Evolutionary conservation across 2,329 filamentous ascomycete species (phyloP), one percentile per base, ranked within the genome.

Genomic region (Delphinella strobiligena): DNA sequence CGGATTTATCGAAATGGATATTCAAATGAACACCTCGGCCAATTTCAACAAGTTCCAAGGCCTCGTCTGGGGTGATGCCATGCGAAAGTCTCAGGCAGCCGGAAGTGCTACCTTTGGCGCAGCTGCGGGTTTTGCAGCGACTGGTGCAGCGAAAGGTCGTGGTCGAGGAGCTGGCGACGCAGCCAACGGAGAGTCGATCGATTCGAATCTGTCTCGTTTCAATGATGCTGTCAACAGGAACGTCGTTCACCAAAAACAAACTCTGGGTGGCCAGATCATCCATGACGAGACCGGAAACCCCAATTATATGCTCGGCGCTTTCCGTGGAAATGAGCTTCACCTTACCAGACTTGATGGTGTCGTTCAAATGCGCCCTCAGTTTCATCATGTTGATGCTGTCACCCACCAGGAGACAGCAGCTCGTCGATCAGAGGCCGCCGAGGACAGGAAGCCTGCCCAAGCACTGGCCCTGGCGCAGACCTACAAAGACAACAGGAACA

Each of bases 261-360:
- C 87, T 0, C 69, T 94, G 16, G 88, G 87, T 34, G 91, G 91
- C 0, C 80, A 89, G 58, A 79, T 85, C 45, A 70, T 79, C 10
- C 72, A 76, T 31, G 67, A 77, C 2, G 76, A 79, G 47, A 74
- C 80, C 47, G 80, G 81, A 16, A 80, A 85, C 48, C 74, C 76
- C 7, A 65, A 70, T 48, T 93, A 93, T 64, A 93, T 95, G 78
- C 72, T 95, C 36, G 91, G 86, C 19, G 81, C 87, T n/a, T 95
- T 96, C 57, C 75, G 81, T 55, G 80, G 80, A 37, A 84, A 84
- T 51, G 78, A 93, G 54, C 68, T 95, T 8, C 86, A 95, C 62
- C 75, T 96, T 30, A 93, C 86, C 1, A 83, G 82, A 17, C 75
- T 93, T 34, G 78, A 80, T 31, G 81, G 84, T 2, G 75, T 94